These are phyloP conservation scores for Ganoderma resinaceum DNA, from an alignment of 1,284 basidiomycete genomes.

Conservation along the genomic window DNA sequence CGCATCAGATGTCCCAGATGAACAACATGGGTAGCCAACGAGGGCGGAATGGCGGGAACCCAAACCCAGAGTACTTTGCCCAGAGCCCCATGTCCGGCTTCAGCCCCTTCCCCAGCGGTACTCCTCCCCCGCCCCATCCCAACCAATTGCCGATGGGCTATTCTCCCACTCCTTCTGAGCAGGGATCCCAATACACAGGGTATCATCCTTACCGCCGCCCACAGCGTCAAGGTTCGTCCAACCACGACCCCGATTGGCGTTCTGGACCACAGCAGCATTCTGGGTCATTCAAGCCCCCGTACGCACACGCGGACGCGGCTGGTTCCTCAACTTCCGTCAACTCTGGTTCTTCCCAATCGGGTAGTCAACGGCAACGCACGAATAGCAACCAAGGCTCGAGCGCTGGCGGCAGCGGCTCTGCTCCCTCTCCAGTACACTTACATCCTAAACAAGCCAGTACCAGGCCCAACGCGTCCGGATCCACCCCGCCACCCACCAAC, in stretches of 20 bases:
- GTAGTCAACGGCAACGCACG: constrained; percentile 62
- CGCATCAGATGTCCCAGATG: constrained; percentile 50
- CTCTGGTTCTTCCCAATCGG: constrained; percentile 55
- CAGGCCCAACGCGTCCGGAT: constrained; percentile 35
- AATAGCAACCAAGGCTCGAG: constrained; percentile 54
- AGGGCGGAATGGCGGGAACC: constrained; percentile 42
- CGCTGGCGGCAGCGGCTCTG: constrained; percentile 30
- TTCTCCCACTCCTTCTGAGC: constrained; percentile 41
- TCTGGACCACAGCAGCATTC: constrained; percentile 41
- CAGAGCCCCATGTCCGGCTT: constrained; percentile 61
- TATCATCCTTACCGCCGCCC: constrained; percentile 87
- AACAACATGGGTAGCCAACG: constrained; percentile 45
- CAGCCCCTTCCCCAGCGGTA: constrained; percentile 72
- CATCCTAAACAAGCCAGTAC: constrained; percentile 41
- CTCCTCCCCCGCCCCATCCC: constrained; percentile 65
- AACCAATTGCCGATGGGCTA: constrained; percentile 50
- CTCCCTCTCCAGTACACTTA: constrained; percentile 23
- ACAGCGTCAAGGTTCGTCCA: constrained; percentile 49
- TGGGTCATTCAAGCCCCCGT: constrained; percentile 63
- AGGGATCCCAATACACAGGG: constrained; percentile 58
- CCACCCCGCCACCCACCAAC: constrained; percentile 36
- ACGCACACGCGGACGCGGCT: constrained; percentile 77
- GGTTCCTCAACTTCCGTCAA: constrained; percentile 78
- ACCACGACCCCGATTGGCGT: constrained; percentile 57
- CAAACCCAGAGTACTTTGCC: constrained; percentile 58